A percentile compares a stretch with the other conserved stretches of the same genome.
Evolutionary conservation across 495 filamentous ascomycete genomes (phyloP).

Genomic region (Talaromyces borbonicus): DNA sequence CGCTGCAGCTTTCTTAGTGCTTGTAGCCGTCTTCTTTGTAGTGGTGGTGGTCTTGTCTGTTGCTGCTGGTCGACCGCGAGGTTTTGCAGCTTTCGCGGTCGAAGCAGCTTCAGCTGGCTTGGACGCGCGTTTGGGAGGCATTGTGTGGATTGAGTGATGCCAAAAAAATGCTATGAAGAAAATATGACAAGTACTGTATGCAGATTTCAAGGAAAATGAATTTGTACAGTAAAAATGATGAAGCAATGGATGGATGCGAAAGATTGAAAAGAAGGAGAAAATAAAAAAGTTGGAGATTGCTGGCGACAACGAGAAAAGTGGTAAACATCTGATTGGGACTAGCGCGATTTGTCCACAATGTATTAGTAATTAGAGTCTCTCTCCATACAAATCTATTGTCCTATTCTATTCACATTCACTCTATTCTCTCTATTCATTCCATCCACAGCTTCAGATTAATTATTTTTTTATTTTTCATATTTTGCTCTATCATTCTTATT

Average conservation of each 20-base stretch:
- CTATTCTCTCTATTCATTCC: no score
- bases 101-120: not conserved
- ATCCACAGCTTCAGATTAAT: no score
- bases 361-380: no score
- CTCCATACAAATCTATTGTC: no score
- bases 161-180: not conserved
- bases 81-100: not conserved
- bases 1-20: not conserved
- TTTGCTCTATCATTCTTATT: no score
- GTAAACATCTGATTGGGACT: no score
- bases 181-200: not conserved
- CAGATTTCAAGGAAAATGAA: not conserved
- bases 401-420: no score
- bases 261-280: not conserved
- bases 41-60: not conserved
- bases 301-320: no score
- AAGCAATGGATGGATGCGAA: conserved; percentile 3
- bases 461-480: no score
- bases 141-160: not conserved
- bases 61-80: conserved; percentile 5
- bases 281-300: not conserved
- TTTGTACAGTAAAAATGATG: no score
- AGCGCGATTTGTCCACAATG: no score
- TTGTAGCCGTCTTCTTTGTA: conserved; percentile 1
- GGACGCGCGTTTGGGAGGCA: conserved; percentile 7